A percentile compares a stretch with the other conserved stretches of the same genome.
Evolutionary conservation across 257 asterid species (phyloP).

Genomic region (Knoxia roxburghii): DNA sequence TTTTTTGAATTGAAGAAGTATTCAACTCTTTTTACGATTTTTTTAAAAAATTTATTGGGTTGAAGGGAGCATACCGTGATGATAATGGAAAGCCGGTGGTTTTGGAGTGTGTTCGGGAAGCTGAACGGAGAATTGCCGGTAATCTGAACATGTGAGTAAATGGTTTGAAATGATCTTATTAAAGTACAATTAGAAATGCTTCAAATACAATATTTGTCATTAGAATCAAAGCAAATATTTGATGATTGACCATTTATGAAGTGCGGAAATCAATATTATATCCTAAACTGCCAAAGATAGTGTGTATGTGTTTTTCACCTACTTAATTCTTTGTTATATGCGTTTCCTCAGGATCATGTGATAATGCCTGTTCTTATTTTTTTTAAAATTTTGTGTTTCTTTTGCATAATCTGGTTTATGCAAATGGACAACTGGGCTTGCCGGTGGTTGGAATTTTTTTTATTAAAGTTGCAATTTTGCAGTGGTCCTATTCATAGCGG

Average conservation of each 20-base stretch:
- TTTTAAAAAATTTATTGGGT: neutral
- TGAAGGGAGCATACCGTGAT: constrained; percentile 92
- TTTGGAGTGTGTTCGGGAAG: constrained; percentile 93
- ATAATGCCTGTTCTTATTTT: too few relatives aligned
- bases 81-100: constrained; percentile 96
- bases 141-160: constrained; percentile 57
- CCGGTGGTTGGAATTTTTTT: constrained; percentile 8
- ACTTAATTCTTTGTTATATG: neutral
- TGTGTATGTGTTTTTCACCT: neutral
- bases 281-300: neutral
- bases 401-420: constrained; percentile 1
- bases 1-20: neutral
- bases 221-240: neutral
- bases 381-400: neutral
- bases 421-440: neutral
- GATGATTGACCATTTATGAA: neutral
- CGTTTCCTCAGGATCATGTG: neutral
- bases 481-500: constrained; percentile 33
- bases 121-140: constrained; percentile 85
- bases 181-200: neutral
- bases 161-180: neutral
- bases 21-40: neutral
- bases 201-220: neutral
- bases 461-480: constrained; percentile 13
- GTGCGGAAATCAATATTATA: neutral